A percentile compares a stretch with the other conserved stretches of the same genome.
These are phyloP conservation scores for Sechiopsis laciniata DNA, from an alignment of 306 rosid species.

Conservation along the genomic window DNA sequence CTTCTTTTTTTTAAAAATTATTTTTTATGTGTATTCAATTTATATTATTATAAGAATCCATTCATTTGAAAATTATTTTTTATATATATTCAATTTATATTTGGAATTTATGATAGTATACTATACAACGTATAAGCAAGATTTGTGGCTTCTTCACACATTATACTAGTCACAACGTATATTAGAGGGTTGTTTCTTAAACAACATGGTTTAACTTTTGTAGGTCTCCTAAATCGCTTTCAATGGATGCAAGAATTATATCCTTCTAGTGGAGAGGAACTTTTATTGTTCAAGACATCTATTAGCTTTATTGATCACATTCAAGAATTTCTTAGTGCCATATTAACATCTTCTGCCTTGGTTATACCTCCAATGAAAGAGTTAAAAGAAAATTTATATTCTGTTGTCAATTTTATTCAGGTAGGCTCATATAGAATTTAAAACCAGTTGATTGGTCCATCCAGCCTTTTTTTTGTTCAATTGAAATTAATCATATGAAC, in stretches of 20 bases:
- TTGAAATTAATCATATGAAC: background rate
- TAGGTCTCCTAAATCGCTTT: constrained; percentile 76
- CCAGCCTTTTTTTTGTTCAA: background rate
- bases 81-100: no score
- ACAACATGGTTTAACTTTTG: constrained; percentile 20
- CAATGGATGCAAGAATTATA: constrained; percentile 78
- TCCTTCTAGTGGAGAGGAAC: constrained; percentile 54
- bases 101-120: no score
- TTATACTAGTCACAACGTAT: constrained; percentile 3
- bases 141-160: background rate
- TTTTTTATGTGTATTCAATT: no score
- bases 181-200: constrained; percentile 15
- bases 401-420: constrained; percentile 56
- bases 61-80: no score
- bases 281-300: constrained; percentile 71
- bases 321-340: constrained; percentile 80
- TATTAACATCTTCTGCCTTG: constrained; percentile 56
- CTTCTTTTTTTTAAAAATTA: no score
- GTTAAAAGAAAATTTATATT: constrained; percentile 48
- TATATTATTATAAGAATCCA: no score
- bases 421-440: constrained; percentile 29
- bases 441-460: background rate
- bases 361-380: constrained; percentile 68
- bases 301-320: constrained; percentile 83
- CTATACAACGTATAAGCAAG: no score